Conservation (phyloP, 176 grass and related monocot genomes). For the Lolium multiflorum region DNA sequence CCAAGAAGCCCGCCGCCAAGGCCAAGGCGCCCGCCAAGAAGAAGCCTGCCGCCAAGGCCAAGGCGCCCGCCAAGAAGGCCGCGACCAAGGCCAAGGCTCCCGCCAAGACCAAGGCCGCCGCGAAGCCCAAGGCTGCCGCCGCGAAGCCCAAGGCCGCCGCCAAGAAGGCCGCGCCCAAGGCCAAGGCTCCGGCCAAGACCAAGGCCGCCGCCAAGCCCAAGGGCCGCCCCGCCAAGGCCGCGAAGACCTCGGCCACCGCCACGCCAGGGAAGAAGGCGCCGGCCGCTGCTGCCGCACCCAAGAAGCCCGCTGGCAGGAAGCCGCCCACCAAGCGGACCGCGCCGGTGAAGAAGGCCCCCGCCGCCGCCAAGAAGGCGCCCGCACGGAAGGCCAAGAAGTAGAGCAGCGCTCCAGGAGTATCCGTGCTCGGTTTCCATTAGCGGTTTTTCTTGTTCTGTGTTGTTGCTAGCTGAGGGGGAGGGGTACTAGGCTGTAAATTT, state of each 20-base stretch:
- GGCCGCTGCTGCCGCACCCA: slow-evolving; percentile 12
- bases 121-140: slow-evolving; percentile 29
- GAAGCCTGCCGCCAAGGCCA: background rate
- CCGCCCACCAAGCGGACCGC: background rate
- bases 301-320: slow-evolving; percentile 39
- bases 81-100: slow-evolving; percentile 53
- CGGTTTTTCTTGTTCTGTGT: background rate
- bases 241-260: slow-evolving; percentile 60
- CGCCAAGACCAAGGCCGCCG: slow-evolving; percentile 19
- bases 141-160: background rate
- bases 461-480: background rate
- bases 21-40: background rate
- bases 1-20: background rate
- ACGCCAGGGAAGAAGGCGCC: slow-evolving; percentile 48
- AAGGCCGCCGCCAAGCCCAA: slow-evolving; percentile 9
- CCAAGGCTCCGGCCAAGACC: background rate
- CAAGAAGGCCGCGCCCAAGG: background rate
- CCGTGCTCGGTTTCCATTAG: background rate
- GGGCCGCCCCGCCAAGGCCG: slow-evolving; percentile 44
- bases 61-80: background rate
- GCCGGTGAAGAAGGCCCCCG: slow-evolving; percentile 24
- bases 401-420: no score
- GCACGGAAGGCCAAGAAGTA: slow-evolving; percentile 75
- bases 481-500: slow-evolving; percentile 60
- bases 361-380: slow-evolving; percentile 1